Percentiles rank a stretch among this genome's conserved stretches.
Evolutionary conservation across 163 green algal genomes (phyloP).

Genomic region (Volvox carteri): DNA sequence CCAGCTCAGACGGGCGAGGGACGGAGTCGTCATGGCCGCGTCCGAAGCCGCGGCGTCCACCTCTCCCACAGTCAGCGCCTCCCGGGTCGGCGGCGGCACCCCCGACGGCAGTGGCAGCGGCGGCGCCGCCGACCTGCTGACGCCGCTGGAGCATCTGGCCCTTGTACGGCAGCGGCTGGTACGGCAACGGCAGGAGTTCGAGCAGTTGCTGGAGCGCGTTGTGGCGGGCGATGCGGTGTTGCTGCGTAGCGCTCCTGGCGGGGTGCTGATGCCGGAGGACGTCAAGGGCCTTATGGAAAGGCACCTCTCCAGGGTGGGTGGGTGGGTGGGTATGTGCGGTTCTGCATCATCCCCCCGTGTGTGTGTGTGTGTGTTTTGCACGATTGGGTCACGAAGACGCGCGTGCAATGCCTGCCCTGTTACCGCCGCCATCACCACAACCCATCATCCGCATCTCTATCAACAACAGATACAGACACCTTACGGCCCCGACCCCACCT

Average conservation of each 20-base stretch:
- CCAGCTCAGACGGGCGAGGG: neutral
- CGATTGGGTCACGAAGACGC: too few species aligned
- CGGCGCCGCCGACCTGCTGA: conserved; percentile 13
- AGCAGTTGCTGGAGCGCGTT: conserved; percentile 40
- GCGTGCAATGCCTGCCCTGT: too few species aligned
- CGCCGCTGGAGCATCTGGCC: conserved; percentile 22
- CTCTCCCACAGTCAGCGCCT: neutral
- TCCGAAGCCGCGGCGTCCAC: neutral
- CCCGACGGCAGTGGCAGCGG: neutral
- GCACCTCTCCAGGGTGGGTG: conserved; percentile 42
- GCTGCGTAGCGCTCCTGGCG: neutral
- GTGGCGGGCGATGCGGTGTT: neutral
- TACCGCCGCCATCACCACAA: too few species aligned
- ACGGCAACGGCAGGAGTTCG: conserved; percentile 51
- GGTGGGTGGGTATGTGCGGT: too few species aligned
- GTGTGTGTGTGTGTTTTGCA: too few species aligned
- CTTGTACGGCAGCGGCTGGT: conserved; percentile 43
- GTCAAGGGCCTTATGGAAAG: conserved; percentile 1
- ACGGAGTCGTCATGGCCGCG: neutral
- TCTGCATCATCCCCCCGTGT: too few species aligned
- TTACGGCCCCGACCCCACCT: neutral
- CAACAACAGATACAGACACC: neutral
- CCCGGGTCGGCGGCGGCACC: too few species aligned
- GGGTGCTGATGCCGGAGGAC: conserved; percentile 39
- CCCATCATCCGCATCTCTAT: neutral